Base-by-base conservation (phyloP, 2,329 filamentous ascomycete genomes). In the Onygena corvina region DNA sequence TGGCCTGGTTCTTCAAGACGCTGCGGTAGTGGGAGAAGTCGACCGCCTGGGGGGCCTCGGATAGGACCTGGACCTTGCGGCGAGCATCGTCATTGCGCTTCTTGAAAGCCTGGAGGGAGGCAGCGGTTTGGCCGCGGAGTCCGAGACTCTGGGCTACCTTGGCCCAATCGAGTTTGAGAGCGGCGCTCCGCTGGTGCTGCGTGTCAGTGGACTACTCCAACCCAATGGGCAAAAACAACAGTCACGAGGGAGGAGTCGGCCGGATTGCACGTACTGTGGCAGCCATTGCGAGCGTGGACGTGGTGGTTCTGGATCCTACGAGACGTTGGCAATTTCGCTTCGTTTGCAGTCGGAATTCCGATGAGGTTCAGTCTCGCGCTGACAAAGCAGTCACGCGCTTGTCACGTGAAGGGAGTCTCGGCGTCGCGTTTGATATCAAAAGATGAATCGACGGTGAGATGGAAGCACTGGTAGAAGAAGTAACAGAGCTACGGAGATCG, bases 61-160 rank as follows among this genome's bases (percentile, higher is more conserved):
- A 81, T 52, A 98, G 86, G 55, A 80, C 63, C 71, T 84, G 81
- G 54, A 98, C 78, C 75, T 90, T 90, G 76, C 92, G 90, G 73
- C 90, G 89, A 67, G 87, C 90, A 69, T 95, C 89, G 69, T 98
- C 92, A 78, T 96, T 95, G 75, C 92, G 89, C 82, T 94, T 92
- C 81, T 98, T 98, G 84, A 98, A 98, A 59, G 86, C 80, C 70
- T 90, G 84, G 55, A 98, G 87, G 55, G 90, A 84, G 63, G 83
- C 74, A 60, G 86, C 89, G 60, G 92, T 98, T 76, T 88, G 86
- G 70, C 92, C 92, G 71, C 86, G 86, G 71, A 98, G 87, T 70
- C 90, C 90, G 64, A 98, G 88, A 67, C 90, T 93, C 73, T 79
- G 81, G 73, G 84, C 84, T 66, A 98, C 81, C 76, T 93, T 92